A percentile compares a stretch with the other conserved stretches of the same genome.
These are phyloP conservation scores for Strobilomyces dryophilus DNA, from an alignment of 768 basidiomycete genomes.

Conservation along the genomic window DNA sequence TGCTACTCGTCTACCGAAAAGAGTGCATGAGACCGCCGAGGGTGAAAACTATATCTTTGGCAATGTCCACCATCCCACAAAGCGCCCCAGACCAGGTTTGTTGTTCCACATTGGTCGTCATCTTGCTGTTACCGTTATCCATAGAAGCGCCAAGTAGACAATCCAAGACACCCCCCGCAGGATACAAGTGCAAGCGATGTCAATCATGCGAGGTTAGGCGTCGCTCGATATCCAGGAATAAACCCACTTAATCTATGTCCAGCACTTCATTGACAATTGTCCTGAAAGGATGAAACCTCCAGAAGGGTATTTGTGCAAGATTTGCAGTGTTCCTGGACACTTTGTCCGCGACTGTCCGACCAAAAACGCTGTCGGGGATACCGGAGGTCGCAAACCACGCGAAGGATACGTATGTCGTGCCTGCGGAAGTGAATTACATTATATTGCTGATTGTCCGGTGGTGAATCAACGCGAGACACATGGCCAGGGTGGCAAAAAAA, in stretches of 20 bases:
- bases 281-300: conserved; percentile 73
- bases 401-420: conserved; percentile 89
- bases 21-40: conserved; percentile 42
- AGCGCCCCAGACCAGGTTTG: conserved; percentile 56
- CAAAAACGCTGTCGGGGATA: conserved; percentile 71
- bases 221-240: neutral
- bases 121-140: neutral
- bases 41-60: conserved; percentile 72
- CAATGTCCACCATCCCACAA: conserved; percentile 50
- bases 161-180: conserved; percentile 56
- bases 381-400: conserved; percentile 77
- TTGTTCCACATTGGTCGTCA: neutral
- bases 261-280: conserved; percentile 79
- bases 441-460: conserved; percentile 80
- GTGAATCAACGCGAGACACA: conserved; percentile 48
- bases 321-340: conserved; percentile 84
- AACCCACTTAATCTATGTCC: conserved; percentile 1
- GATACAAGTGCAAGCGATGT: conserved; percentile 76
- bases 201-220: conserved; percentile 63
- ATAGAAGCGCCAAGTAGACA: conserved; percentile 33
- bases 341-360: conserved; percentile 88
- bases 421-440: conserved; percentile 84
- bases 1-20: conserved; percentile 43
- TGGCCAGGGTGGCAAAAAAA: conserved; percentile 34
- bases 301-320: conserved; percentile 83